Percentiles rank a stretch among this genome's conserved stretches.
phyloP scores from a whole-genome alignment of 2,329 filamentous ascomycete species.

The Colletotrichum navitas region DNA sequence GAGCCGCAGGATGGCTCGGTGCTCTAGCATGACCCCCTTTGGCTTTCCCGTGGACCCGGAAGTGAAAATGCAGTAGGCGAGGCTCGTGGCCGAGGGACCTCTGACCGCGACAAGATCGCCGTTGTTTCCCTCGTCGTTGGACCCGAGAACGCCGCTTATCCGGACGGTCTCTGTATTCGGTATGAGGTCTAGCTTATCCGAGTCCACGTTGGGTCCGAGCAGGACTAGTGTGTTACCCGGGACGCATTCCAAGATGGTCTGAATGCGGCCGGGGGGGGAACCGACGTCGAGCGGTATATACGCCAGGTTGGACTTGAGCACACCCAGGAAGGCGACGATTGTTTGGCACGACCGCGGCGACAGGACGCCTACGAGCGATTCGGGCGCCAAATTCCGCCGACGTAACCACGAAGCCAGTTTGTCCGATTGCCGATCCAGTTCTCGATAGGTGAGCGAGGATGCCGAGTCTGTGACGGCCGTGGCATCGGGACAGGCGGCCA shows the following conservation, averaged over 20 bases:
- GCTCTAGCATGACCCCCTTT: constrained; percentile 59
- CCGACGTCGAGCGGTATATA: constrained; percentile 44
- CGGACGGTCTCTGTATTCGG: not conserved
- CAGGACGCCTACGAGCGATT: constrained; percentile 44
- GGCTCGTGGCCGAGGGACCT: constrained; percentile 36
- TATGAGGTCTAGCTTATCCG: not conserved
- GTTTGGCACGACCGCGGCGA: constrained; percentile 44
- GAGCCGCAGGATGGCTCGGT: constrained; percentile 40
- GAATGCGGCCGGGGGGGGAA: constrained; percentile 28
- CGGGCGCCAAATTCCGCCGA: constrained; percentile 1
- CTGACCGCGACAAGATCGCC: too few species aligned
- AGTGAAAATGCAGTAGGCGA: constrained; percentile 60
- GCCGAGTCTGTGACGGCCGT: constrained; percentile 43
- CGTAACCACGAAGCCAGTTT: constrained; percentile 43
- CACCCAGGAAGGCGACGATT: constrained; percentile 39
- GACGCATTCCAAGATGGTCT: constrained; percentile 33
- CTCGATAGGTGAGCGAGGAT: constrained; percentile 42
- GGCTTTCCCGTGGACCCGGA: constrained; percentile 64
- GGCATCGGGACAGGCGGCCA: constrained; percentile 3
- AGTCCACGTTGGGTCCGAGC: not conserved
- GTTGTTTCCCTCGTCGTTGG: too few species aligned
- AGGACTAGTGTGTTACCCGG: constrained; percentile 30
- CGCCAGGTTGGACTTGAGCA: constrained; percentile 42
- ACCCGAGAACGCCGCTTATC: not conserved
- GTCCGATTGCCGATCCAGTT: constrained; percentile 45